Conservation (phyloP, 2,329 filamentous ascomycete genomes). For the Apiospora malaysiana region DNA sequence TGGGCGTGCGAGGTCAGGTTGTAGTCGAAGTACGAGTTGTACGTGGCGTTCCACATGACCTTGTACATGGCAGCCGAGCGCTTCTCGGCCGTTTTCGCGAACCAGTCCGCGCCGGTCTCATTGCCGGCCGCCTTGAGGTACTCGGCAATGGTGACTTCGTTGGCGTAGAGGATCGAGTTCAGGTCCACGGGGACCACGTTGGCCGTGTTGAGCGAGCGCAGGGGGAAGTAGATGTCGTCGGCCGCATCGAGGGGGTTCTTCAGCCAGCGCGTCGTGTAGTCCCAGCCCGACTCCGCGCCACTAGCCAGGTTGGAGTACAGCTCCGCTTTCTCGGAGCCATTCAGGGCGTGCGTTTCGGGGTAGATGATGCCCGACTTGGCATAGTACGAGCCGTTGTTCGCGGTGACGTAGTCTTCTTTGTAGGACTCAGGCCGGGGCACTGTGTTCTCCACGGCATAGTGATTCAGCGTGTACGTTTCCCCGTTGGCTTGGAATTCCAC, state of each 20-base stretch:
- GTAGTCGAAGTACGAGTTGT: conserved; percentile 72
- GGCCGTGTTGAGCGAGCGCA: conserved; percentile 65
- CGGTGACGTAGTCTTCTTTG: conserved; percentile 68
- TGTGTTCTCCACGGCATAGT: conserved; percentile 66
- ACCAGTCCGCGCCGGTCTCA: conserved; percentile 52
- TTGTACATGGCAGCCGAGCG: conserved; percentile 67
- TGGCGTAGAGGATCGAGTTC: conserved; percentile 71
- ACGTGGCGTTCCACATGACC: conserved; percentile 68
- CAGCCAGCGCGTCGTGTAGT: conserved; percentile 67
- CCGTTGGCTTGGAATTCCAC: conserved; percentile 54
- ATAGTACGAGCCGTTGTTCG: conserved; percentile 70
- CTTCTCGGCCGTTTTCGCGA: conserved; percentile 53
- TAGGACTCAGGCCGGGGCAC: conserved; percentile 72
- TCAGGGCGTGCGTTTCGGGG: conserved; percentile 55
- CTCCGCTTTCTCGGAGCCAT: conserved; percentile 54
- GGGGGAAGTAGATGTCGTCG: conserved; percentile 66
- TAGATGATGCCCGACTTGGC: conserved; percentile 63
- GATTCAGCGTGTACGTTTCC: conserved; percentile 61
- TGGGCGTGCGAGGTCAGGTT: conserved; percentile 66
- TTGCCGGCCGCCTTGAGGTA: conserved; percentile 61
- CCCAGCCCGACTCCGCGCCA: conserved; percentile 71
- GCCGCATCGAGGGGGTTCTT: conserved; percentile 62
- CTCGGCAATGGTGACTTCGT: conserved; percentile 63
- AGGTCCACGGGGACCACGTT: conserved; percentile 68
- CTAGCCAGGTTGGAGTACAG: conserved; percentile 69